These are phyloP conservation scores for Toxicodendron radicans DNA, from an alignment of 345 rosid genomes.

Conservation along the genomic window DNA sequence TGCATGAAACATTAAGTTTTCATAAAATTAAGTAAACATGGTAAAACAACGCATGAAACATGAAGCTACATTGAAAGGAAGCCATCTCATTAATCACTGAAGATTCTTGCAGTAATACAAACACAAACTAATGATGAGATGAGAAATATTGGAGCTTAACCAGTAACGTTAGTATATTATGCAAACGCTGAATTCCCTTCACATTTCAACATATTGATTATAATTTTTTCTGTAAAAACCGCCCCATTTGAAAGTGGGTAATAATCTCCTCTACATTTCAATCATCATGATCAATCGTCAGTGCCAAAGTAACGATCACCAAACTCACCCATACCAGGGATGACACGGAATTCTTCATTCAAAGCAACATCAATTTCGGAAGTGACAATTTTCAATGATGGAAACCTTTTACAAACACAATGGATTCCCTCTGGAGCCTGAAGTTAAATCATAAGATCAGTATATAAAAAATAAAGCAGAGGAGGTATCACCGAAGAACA, in stretches of 20 bases:
- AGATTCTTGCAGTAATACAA: background rate
- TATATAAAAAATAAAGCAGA: background rate
- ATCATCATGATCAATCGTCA: conserved; percentile 52
- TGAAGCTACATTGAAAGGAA: background rate
- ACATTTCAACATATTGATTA: conserved; percentile 12
- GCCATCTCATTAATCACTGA: background rate
- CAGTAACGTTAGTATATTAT: background rate
- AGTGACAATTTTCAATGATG: conserved; percentile 85
- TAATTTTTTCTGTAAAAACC: background rate
- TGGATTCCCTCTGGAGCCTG: conserved; percentile 99
- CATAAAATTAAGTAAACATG: too few species aligned
- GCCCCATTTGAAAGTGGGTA: conserved; percentile 11
- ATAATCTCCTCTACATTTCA: background rate
- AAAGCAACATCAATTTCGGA: conserved; percentile 88
- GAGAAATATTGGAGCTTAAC: background rate
- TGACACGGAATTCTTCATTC: conserved; percentile 85
- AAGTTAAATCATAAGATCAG: background rate
- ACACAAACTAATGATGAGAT: background rate
- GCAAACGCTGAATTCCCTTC: conserved; percentile 5
- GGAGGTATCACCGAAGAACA: background rate
- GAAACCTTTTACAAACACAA: conserved; percentile 82
- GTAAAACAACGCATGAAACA: background rate
- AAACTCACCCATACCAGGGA: conserved; percentile 98
- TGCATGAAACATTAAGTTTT: too few species aligned
- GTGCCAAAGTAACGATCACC: conserved; percentile 99